These are phyloP conservation scores for Gossypioides kirkii DNA, from an alignment of 345 rosid genomes.

Conservation along the genomic window DNA sequence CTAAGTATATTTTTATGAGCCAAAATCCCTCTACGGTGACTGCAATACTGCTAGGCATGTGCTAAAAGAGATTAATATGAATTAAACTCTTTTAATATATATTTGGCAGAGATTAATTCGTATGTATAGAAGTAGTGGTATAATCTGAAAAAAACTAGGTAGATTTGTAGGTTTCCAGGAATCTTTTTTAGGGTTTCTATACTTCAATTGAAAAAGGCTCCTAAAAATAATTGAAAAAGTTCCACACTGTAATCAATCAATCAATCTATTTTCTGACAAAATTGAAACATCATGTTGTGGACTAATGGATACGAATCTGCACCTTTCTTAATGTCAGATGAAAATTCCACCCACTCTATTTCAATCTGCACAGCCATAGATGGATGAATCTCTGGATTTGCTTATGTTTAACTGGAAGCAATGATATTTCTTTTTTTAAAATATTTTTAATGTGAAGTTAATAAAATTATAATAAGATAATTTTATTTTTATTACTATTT, in stretches of 20 bases:
- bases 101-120: background rate
- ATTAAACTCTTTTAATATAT: background rate
- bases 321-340: background rate
- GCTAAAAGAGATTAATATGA: background rate
- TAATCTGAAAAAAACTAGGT: constrained; percentile 10
- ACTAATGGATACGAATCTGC: constrained; percentile 11
- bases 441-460: no score
- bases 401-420: background rate
- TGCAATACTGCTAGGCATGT: background rate
- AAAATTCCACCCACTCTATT: background rate
- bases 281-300: background rate
- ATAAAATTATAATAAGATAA: no score
- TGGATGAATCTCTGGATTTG: background rate
- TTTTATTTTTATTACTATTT: no score
- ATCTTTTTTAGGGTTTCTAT: constrained; percentile 7
- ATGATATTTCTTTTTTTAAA: background rate
- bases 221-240: no score
- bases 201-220: no score
- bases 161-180: constrained; percentile 10
- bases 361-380: background rate
- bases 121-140: background rate
- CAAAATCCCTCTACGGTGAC: background rate
- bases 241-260: background rate
- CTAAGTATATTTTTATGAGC: background rate
- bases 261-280: background rate